Percentiles rank a stretch among this genome's conserved stretches.
Conservation (phyloP, 306 rosid species). For the Amphicarpaea edgeworthii region DNA sequence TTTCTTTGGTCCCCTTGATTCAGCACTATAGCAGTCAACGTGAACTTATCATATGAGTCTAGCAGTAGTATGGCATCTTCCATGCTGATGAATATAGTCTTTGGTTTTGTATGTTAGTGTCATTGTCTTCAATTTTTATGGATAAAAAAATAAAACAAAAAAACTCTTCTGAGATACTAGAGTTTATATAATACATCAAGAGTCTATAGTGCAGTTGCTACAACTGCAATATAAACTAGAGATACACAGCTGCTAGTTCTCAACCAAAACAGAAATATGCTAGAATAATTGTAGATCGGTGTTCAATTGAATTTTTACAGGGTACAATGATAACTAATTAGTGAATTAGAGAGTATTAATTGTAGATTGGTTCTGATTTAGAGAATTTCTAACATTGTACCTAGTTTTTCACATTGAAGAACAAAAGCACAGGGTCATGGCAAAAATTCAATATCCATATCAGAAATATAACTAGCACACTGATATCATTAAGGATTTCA, state of each 20-base stretch:
- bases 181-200: no score
- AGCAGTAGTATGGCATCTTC: neutral
- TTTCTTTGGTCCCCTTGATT: neutral
- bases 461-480: conserved; percentile 3
- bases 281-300: no score
- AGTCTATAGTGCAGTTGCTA: no score
- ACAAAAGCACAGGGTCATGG: neutral
- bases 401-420: conserved; percentile 14
- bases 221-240: no score
- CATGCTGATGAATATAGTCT: neutral
- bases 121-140: no score
- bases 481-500: conserved; percentile 22
- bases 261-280: no score
- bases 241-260: no score
- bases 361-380: neutral
- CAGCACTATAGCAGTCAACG: neutral
- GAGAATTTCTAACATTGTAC: neutral
- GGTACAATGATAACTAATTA: neutral
- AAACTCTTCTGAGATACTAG: no score
- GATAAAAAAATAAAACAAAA: no score
- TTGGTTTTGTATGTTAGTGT: neutral
- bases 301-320: neutral
- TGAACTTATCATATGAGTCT: no score
- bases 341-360: neutral
- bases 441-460: conserved; percentile 11